A percentile compares a stretch with the other conserved stretches of the same genome.
Evolutionary conservation across 225 moss, liverwort and hornwort species (phyloP).

Genomic region (Rhytidiadelphus loreus): DNA sequence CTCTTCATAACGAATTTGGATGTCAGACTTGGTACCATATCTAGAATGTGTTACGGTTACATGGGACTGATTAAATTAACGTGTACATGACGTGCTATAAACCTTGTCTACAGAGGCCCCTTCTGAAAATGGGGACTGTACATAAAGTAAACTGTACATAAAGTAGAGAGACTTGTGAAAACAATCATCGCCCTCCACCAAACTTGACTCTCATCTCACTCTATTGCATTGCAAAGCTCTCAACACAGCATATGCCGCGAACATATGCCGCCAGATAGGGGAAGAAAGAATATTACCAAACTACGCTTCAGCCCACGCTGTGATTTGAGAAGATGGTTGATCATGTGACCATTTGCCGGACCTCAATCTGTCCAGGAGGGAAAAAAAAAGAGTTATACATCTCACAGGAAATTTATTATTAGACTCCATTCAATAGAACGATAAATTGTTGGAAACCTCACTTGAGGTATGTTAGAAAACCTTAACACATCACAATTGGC

Average conservation of each 20-base stretch:
- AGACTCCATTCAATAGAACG: not conserved
- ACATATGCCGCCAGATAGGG: not conserved
- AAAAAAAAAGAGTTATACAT: not conserved
- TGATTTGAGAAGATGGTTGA: not conserved
- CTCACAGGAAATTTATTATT: not conserved
- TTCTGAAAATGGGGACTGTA: not conserved
- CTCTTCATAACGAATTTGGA: not conserved
- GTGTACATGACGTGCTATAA: not conserved
- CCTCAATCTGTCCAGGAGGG: not conserved
- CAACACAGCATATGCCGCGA: not conserved
- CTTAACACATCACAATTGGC: not conserved
- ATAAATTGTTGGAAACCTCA: not conserved
- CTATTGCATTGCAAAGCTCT: not conserved
- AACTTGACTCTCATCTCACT: not conserved
- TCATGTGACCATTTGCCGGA: not conserved
- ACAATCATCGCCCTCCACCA: not conserved
- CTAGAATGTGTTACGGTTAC: not conserved
- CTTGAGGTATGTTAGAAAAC: not conserved
- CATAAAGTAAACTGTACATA: not conserved
- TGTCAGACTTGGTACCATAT: not conserved
- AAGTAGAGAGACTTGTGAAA: not conserved
- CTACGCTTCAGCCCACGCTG: not conserved
- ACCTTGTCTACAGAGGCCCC: not conserved
- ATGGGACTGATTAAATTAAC: not conserved
- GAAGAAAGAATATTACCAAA: not conserved